A percentile compares a stretch with the other conserved stretches of the same genome.
These are phyloP conservation scores for Fusarium compactum DNA, from an alignment of 2,329 filamentous ascomycete genomes.

Conservation along the genomic window DNA sequence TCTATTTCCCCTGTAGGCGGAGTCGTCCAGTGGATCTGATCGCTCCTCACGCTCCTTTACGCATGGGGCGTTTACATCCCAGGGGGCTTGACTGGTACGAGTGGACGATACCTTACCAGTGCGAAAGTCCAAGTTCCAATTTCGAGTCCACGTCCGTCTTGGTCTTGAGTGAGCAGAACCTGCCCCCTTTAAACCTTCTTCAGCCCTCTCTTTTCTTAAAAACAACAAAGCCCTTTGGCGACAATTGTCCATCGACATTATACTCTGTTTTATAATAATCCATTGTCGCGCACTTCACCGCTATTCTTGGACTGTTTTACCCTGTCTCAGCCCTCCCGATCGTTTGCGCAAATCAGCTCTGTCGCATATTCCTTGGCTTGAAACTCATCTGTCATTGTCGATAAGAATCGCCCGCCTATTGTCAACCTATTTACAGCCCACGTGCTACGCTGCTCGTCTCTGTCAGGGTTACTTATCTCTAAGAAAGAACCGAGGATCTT, in stretches of 20 bases:
- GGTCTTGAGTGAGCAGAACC: slow-evolving; percentile 24
- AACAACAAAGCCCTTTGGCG: slow-evolving; percentile 20
- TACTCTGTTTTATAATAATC: slow-evolving; percentile 3
- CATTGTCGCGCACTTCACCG: slow-evolving; percentile 26
- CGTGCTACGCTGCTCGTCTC: slow-evolving; percentile 33
- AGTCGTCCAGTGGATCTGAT: slow-evolving; percentile 39
- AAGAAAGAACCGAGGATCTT: slow-evolving; percentile 17
- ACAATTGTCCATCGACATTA: slow-evolving; percentile 4
- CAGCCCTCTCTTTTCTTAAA: slow-evolving; percentile 20
- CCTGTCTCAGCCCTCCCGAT: slow-evolving; percentile 34
- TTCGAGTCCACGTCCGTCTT: slow-evolving; percentile 34
- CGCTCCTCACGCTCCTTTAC: slow-evolving; percentile 33
- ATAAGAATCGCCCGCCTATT: slow-evolving; percentile 30
- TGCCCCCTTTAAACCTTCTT: slow-evolving; percentile 34
- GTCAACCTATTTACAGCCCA: slow-evolving; percentile 25
- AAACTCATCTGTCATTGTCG: slow-evolving; percentile 35
- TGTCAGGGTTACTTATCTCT: slow-evolving; percentile 23
- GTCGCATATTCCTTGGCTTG: slow-evolving; percentile 33
- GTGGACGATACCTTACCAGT: slow-evolving; percentile 27
- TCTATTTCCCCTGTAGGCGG: slow-evolving; percentile 32
- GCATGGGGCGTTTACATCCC: slow-evolving; percentile 30
- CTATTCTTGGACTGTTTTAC: slow-evolving; percentile 29
- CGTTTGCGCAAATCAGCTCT: slow-evolving; percentile 30
- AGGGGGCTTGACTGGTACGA: slow-evolving; percentile 37
- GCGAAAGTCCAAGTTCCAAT: slow-evolving; percentile 26